Evolutionary conservation across 148 eudicot genomes (phyloP).

Genomic region (Fallopia convolvulus): DNA sequence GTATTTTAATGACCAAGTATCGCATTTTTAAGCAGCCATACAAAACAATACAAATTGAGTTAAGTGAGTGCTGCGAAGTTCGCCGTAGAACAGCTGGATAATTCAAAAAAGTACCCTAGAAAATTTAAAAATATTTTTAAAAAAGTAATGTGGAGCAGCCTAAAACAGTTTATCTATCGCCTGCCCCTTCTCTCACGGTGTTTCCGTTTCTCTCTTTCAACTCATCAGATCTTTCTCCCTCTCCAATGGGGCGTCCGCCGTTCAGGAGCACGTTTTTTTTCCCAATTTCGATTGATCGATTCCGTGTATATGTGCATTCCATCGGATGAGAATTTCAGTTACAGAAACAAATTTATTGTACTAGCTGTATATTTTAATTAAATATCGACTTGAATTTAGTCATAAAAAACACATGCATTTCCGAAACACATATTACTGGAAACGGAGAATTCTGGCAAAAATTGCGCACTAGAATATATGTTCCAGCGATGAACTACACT

Average conservation of each 20-base stretch:
- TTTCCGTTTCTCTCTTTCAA: neutral
- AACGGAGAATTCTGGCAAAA: no score
- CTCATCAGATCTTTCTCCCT: neutral
- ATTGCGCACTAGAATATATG: neutral
- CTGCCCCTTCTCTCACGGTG: neutral
- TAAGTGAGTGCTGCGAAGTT: no score
- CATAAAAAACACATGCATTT: neutral
- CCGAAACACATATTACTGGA: no score
- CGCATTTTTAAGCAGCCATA: neutral
- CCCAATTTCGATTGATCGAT: neutral
- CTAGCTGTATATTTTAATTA: neutral
- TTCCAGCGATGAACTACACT: neutral
- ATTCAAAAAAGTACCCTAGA: neutral
- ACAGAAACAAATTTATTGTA: neutral
- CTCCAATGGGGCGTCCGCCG: neutral
- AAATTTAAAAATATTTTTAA: neutral
- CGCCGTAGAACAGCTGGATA: neutral
- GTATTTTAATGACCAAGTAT: neutral
- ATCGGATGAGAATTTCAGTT: neutral
- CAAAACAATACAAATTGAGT: neutral
- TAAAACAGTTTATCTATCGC: neutral
- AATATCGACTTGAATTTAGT: neutral
- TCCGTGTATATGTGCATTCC: neutral
- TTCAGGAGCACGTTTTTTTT: neutral
- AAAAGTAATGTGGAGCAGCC: neutral